Evolutionary conservation across 345 rosid genomes (phyloP).

Genomic region (Euphorbia peplus): DNA sequence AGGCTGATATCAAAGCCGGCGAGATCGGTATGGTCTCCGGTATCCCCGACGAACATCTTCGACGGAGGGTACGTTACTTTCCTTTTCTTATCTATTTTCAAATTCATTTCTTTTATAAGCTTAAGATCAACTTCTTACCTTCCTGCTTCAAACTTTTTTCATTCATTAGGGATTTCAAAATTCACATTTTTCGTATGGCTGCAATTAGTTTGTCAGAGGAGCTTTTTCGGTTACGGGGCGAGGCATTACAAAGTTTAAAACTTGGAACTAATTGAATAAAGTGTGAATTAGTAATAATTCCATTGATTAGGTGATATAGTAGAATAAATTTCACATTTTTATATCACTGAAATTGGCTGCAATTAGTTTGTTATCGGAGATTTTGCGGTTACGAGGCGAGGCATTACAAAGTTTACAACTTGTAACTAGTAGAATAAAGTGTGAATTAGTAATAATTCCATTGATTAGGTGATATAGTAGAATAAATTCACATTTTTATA

Average conservation of each 20-base stretch:
- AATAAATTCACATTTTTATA: neutral
- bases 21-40: conserved; percentile 40
- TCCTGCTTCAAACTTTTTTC: neutral
- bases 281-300: neutral
- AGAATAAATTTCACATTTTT: too few species aligned
- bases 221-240: neutral
- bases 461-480: neutral
- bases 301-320: neutral
- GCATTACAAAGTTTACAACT: neutral
- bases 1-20: conserved; percentile 37
- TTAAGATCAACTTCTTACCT: neutral
- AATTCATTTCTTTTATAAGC: neutral
- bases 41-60: conserved; percentile 35
- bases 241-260: neutral
- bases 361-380: neutral
- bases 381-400: neutral
- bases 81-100: neutral
- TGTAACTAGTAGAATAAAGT: neutral
- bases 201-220: neutral
- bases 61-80: conserved; percentile 26
- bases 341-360: too few species aligned
- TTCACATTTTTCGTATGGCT: neutral
- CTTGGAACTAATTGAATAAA: neutral
- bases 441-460: neutral
- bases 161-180: conserved; percentile 1